Base-by-base conservation (phyloP, 192 early-diverging fungal species). In the Podila verticillata region DNA sequence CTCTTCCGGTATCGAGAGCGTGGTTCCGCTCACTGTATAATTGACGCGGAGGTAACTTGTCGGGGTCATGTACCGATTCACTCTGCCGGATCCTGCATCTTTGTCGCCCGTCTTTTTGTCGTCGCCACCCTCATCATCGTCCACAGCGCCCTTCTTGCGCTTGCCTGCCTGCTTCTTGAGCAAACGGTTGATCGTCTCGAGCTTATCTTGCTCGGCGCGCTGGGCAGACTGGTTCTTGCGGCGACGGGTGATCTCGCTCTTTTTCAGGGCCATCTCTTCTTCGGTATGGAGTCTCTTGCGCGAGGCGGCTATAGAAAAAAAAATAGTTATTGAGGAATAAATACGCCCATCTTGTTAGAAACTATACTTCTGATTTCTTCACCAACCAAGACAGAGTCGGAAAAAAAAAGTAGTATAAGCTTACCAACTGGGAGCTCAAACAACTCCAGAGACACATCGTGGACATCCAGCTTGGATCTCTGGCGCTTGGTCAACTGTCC, bases 151-250 rank as follows among this genome's bases (percentile, higher is more conserved):
- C 5, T 86, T 72, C 69, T 88, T 87, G 69, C 84, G 89, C 70
- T 93, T 94, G 8, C 90, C 89, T 10, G 91, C 87, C 78, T 94
- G 93, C 70, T 94, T 94, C 74, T 94, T 94, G 44, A 94, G 83
- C 15, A 94, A 79, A n/a, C 91, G 83, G 72, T 94, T 93, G 63
- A 94, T 93, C 1, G 92, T 94, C 60, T 94, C 93, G 63, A 90
- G 84, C 66, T 91, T 89, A 28, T 91, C 90, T 73, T 93, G 91
- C 80, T 94, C 93, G 17, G 91, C 91, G 34, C 91, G 84, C 74
- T 94, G 92, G 56, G 90, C 85, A 54, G 90, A 93, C 63, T 93
- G 93, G 72, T 93, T 92, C 78, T 93, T 94, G 68, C 93, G 87
- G 19, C 91, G 85, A 49, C 93, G 87, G 2, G 92, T 91, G 44